These are phyloP conservation scores for Cetraspora pellucida DNA, from an alignment of 192 early-diverging fungal species.

Conservation along the genomic window DNA sequence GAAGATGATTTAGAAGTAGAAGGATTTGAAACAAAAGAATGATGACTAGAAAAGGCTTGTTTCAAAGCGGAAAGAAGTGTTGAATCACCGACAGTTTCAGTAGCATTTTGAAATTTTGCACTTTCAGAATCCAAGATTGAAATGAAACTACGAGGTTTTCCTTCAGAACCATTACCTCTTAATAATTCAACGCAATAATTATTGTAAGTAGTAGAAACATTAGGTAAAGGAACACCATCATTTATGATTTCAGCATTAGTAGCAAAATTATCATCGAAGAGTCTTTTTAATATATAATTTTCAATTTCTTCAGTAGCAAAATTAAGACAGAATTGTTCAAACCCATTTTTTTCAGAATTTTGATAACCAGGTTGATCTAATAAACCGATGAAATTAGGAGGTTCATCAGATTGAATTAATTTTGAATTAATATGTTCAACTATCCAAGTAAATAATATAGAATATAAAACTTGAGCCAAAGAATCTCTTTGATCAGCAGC, in stretches of 20 bases:
- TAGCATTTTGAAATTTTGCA: slow-evolving; percentile 45
- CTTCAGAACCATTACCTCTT: slow-evolving; percentile 34
- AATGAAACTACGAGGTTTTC: slow-evolving; percentile 46
- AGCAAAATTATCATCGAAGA: slow-evolving; percentile 55
- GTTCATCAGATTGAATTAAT: slow-evolving; percentile 69
- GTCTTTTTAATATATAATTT: slow-evolving; percentile 58
- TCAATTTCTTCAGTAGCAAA: slow-evolving; percentile 72
- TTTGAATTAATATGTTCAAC: slow-evolving; percentile 88
- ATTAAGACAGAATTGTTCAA: slow-evolving; percentile 72
- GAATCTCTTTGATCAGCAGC: slow-evolving; percentile 81
- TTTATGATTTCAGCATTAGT: slow-evolving; percentile 47
- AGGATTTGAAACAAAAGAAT: slow-evolving; percentile 44
- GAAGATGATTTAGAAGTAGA: slow-evolving; percentile 39
- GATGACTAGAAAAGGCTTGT: slow-evolving; percentile 40
- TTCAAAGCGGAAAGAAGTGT: slow-evolving; percentile 46
- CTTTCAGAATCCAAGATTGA: slow-evolving; percentile 51
- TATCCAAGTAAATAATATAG: slow-evolving; percentile 86
- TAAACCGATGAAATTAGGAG: slow-evolving; percentile 83
- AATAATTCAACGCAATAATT: slow-evolving; percentile 58
- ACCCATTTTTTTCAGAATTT: slow-evolving; percentile 55
- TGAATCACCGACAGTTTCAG: slow-evolving; percentile 52
- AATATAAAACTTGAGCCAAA: slow-evolving; percentile 83
- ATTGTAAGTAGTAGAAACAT: slow-evolving; percentile 53
- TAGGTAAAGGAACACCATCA: slow-evolving; percentile 64
- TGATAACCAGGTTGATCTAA: slow-evolving; percentile 80